Evolutionary conservation across 2,329 filamentous ascomycete genomes (phyloP).

Genomic region (Cladobotryum protrusum): DNA sequence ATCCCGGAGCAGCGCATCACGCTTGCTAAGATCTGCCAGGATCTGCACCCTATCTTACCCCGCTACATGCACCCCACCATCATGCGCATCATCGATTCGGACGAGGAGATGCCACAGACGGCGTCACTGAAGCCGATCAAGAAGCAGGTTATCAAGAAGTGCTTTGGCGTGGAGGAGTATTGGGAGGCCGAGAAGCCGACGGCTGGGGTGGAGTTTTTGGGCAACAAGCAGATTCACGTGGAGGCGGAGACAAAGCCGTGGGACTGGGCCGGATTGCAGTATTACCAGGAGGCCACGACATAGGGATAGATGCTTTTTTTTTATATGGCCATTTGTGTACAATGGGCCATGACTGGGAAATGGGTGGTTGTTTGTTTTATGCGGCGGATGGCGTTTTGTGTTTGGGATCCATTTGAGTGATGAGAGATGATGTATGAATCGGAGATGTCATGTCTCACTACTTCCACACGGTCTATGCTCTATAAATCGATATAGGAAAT

Average conservation of each 20-base stretch:
- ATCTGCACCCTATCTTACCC: slow-evolving; percentile 11
- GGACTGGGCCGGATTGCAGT: slow-evolving; percentile 12
- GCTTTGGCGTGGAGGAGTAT: slow-evolving; percentile 11
- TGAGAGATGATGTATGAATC: too few species aligned
- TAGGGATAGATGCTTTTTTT: too few species aligned
- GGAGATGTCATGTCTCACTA: too few species aligned
- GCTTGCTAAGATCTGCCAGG: slow-evolving; percentile 11
- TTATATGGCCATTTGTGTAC: too few species aligned
- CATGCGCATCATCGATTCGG: slow-evolving; percentile 12
- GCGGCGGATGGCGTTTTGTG: too few species aligned
- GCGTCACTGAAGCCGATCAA: slow-evolving; percentile 14
- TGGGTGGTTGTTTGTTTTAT: too few species aligned
- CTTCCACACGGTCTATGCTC: too few species aligned
- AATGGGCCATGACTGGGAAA: too few species aligned
- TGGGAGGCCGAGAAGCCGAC: slow-evolving; percentile 10
- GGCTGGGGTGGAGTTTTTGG: slow-evolving; percentile 12
- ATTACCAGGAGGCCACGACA: too few species aligned
- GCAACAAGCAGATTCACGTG: not conserved
- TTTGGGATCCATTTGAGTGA: too few species aligned
- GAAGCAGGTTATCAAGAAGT: slow-evolving; percentile 10
- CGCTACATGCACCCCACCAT: slow-evolving; percentile 14
- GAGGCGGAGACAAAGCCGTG: slow-evolving; percentile 11
- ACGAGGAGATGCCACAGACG: slow-evolving; percentile 15
- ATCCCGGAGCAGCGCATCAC: not conserved
- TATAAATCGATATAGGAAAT: too few species aligned